phyloP scores from a whole-genome alignment of 768 basidiomycete genomes.

The Paxillus rubicundulus region DNA sequence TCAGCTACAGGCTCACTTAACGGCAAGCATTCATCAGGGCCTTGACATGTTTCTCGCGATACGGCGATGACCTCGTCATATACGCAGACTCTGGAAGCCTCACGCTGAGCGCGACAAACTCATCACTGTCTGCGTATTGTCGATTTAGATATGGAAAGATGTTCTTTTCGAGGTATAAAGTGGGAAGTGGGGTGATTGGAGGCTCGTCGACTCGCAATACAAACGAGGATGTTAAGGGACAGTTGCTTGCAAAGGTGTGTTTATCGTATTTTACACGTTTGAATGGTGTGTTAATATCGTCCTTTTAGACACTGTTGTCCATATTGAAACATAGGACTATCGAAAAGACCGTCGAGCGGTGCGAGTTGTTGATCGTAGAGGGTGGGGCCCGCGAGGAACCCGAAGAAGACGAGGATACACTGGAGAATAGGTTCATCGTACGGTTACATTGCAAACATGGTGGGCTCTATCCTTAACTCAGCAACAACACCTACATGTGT shows the following conservation, averaged over 20 bases:
- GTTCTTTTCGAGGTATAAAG: conserved; percentile 69
- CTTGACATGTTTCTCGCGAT: conserved; percentile 72
- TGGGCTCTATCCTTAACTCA: conserved; percentile 27
- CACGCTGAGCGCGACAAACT: conserved; percentile 72
- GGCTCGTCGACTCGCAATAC: conserved; percentile 12
- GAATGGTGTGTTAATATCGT: neutral
- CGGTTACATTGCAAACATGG: conserved; percentile 84
- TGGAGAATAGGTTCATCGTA: conserved; percentile 71
- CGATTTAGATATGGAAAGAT: conserved; percentile 65
- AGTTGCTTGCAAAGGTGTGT: conserved; percentile 66
- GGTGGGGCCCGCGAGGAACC: conserved; percentile 37
- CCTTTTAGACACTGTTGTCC: conserved; percentile 58
- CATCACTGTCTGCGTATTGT: conserved; percentile 78
- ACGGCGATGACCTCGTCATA: conserved; percentile 77
- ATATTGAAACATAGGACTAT: conserved; percentile 71
- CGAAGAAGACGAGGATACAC: conserved; percentile 45
- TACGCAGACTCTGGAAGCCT: conserved; percentile 60
- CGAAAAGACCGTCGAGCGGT: conserved; percentile 75
- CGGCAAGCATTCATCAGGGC: conserved; percentile 69
- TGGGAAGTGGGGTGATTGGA: conserved; percentile 30
- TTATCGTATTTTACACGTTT: neutral
- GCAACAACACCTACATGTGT: conserved; percentile 7
- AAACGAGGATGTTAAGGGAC: conserved; percentile 56
- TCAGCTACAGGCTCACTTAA: conserved; percentile 22
- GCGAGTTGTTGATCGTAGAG: conserved; percentile 70